Base-by-base conservation (phyloP, 192 early-diverging fungal species). In the Podila verticillata region DNA sequence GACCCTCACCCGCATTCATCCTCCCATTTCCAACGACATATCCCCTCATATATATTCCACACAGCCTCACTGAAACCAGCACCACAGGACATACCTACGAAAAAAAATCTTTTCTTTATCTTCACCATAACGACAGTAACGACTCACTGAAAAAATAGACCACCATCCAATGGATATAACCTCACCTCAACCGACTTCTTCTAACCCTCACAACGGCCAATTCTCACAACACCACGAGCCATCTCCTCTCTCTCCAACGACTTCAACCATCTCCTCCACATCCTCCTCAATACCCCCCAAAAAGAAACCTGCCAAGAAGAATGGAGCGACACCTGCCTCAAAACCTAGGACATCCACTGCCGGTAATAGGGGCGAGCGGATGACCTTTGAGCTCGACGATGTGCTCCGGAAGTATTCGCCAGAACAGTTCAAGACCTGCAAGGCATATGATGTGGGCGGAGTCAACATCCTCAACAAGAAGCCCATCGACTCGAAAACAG, bases 381-480 rank as follows among this genome's bases (percentile, higher is more conserved):
- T 72, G 66, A 80, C 77, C 29, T 72, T 80, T 39, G 70, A 80
- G 57, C 61, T 72, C 19, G 69, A 72, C 61, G 70, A 72, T 65
- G 69, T 80, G 28, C 26, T 72, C 24, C 61, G 77, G 17, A 80
- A 72, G 22, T 72, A 72, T 49, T 72, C 70, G 0, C 70, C 77
- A 3, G 77, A 80, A 32, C 66, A 72, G 57, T 80, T 80, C 70
- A 80, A 80, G 61, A 80, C 77, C 13, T 72, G 70, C 24, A 58
- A 80, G 56, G 69, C 70, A 4, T 80, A 72, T 30, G 77, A 80
- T 29, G 87, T 93, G 26, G 90, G 88, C 75, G 92, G 92, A 8
- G 88, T 93, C 49, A 93, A 93, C 63, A 92, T 93, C 64, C 85
- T 93, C 65, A 93, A 93, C 66, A 85, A 86, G 57, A 89, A 87